Conservation (phyloP, 2,329 filamentous ascomycete species). For the Alternaria novae-zelandiae region DNA sequence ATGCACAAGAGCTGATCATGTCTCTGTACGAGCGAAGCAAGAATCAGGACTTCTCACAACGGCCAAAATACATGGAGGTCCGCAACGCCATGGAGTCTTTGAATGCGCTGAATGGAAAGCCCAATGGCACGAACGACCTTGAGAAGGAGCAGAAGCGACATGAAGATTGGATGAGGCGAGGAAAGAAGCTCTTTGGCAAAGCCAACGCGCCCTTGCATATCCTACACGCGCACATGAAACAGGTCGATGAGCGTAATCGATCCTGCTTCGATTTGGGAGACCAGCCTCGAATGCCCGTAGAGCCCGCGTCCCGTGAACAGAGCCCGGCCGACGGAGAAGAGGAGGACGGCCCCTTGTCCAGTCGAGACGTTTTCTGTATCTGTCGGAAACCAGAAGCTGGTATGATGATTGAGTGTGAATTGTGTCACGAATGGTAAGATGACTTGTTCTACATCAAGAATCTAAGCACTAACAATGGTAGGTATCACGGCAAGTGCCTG, state of each 20-base stretch:
- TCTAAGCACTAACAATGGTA: conserved; percentile 49
- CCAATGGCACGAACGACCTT: conserved; percentile 85
- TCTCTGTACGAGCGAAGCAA: conserved; percentile 80
- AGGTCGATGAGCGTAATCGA: conserved; percentile 85
- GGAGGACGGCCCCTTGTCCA: conserved; percentile 55
- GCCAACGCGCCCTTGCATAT: conserved; percentile 97
- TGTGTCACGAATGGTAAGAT: conserved; percentile 94
- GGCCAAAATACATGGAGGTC: conserved; percentile 90
- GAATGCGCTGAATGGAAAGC: conserved; percentile 90
- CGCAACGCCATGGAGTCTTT: conserved; percentile 86
- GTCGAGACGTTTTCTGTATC: conserved; percentile 92
- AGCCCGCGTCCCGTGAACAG: conserved; percentile 87
- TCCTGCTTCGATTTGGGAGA: conserved; percentile 93
- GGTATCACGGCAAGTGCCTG: conserved; percentile 97
- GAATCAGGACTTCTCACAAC: conserved; percentile 74
- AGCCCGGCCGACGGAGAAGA: conserved; percentile 61
- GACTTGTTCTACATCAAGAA: background rate
- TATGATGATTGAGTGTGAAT: conserved; percentile 99
- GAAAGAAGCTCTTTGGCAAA: conserved; percentile 97
- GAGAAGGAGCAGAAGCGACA: conserved; percentile 94
- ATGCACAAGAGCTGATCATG: conserved; percentile 87
- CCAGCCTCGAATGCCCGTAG: conserved; percentile 86
- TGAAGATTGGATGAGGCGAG: conserved; percentile 98
- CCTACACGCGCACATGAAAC: conserved; percentile 90
- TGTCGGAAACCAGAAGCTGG: conserved; percentile 91